phyloP scores from a whole-genome alignment of 257 asterid genomes.

The Cynanchum wilfordii region DNA sequence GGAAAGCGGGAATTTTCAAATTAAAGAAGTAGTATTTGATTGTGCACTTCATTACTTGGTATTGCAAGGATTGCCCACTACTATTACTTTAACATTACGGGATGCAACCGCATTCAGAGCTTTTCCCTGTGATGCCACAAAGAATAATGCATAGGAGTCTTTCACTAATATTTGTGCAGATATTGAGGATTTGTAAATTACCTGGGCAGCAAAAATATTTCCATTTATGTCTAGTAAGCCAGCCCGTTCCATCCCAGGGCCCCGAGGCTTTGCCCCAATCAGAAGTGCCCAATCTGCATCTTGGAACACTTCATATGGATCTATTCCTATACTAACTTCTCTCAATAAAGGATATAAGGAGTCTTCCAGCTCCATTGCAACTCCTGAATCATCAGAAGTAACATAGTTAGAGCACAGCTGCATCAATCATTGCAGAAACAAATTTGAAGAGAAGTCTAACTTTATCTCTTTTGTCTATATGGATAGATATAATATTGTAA shows the following conservation, averaged over 20 bases:
- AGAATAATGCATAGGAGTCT: neutral
- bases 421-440: constrained; percentile 5
- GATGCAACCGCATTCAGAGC: constrained; percentile 98
- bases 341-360: constrained; percentile 85
- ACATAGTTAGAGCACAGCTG: neutral
- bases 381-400: constrained; percentile 43
- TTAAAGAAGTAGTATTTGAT: neutral
- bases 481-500: neutral
- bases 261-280: constrained; percentile 99
- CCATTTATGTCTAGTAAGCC: constrained; percentile 87
- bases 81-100: constrained; percentile 75
- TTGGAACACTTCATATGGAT: constrained; percentile 87
- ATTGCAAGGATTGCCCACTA: constrained; percentile 98
- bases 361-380: constrained; percentile 99
- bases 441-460: neutral
- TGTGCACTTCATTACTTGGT: constrained; percentile 53
- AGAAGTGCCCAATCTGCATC: constrained; percentile 98
- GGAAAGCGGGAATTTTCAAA: constrained; percentile 6
- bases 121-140: constrained; percentile 59
- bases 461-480: neutral
- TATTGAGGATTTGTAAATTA: constrained; percentile 11
- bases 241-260: constrained; percentile 97
- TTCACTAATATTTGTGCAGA: neutral
- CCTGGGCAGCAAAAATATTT: constrained; percentile 89
- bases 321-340: constrained; percentile 89